Evolutionary conservation across 2,329 filamentous ascomycete species (phyloP).

Genomic region (Tolypocladium tropicale): DNA sequence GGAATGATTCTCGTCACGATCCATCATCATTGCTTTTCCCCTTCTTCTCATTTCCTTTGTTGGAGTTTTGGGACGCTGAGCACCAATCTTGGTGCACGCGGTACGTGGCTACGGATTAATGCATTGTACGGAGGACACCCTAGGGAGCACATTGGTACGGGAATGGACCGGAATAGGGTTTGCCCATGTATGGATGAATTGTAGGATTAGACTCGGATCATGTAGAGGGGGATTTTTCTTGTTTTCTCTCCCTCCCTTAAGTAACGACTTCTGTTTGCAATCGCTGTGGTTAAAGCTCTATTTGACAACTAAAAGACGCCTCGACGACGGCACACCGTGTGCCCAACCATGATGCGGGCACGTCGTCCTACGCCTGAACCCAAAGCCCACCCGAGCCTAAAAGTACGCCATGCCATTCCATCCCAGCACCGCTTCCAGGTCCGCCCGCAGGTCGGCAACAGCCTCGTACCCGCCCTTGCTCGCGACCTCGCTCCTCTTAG

Average conservation of each 20-base stretch:
- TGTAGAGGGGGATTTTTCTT: neutral
- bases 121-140: neutral
- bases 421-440: constrained; percentile 53
- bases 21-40: neutral
- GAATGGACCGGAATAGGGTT: too few species aligned
- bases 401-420: constrained; percentile 55
- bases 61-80: neutral
- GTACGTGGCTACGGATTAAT: neutral
- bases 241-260: too few species aligned
- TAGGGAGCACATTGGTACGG: neutral
- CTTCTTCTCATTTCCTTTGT: too few species aligned
- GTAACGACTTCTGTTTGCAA: too few species aligned
- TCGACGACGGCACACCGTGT: neutral
- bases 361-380: neutral
- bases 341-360: too few species aligned
- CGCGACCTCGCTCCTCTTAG: constrained; percentile 62
- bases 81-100: neutral
- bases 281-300: too few species aligned
- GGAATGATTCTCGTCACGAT: constrained; percentile 1
- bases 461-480: constrained; percentile 59
- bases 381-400: constrained; percentile 10
- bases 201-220: neutral
- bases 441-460: constrained; percentile 56
- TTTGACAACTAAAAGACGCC: neutral
- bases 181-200: too few species aligned